A percentile compares a stretch with the other conserved stretches of the same genome.
Evolutionary conservation across 2,329 filamentous ascomycete species (phyloP).

Genomic region (Mollisia scopiformis): DNA sequence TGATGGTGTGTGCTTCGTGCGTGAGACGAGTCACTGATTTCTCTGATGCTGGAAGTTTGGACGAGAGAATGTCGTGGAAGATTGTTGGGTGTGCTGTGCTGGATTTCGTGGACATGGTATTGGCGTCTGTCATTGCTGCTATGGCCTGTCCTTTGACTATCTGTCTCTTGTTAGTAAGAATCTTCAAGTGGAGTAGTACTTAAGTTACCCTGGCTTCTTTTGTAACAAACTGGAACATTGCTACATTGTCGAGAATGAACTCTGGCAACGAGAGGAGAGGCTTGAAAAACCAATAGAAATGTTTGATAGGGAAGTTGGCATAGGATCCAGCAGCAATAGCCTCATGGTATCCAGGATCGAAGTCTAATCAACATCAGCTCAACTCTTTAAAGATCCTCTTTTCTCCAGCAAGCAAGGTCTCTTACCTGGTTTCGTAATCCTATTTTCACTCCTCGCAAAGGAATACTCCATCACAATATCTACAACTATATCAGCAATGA

Average conservation of each 20-base stretch:
- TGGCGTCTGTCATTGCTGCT: neutral
- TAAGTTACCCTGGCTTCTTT: too few species aligned
- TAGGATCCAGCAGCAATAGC: neutral
- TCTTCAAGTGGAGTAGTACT: too few species aligned
- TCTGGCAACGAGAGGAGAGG: conserved; percentile 3
- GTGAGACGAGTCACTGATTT: conserved; percentile 37
- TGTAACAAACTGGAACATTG: too few species aligned
- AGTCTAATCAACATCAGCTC: too few species aligned
- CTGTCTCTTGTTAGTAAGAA: too few species aligned
- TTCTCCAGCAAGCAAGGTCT: too few species aligned
- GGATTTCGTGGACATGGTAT: neutral
- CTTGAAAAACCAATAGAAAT: too few species aligned
- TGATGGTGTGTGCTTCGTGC: conserved; percentile 38
- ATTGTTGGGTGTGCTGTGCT: conserved; percentile 19
- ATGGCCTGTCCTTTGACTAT: too few species aligned
- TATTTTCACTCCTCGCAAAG: conserved; percentile 23
- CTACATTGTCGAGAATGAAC: too few species aligned
- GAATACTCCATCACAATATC: conserved; percentile 33
- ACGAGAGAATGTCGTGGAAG: conserved; percentile 24
- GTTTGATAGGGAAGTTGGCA: neutral
- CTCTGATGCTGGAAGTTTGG: conserved; percentile 38
- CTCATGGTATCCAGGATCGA: conserved; percentile 19
- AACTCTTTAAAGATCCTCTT: too few species aligned
- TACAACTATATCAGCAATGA: neutral
- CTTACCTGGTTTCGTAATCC: conserved; percentile 12